Conservation (phyloP, 768 basidiomycete genomes). For the Royoungia palumana region DNA sequence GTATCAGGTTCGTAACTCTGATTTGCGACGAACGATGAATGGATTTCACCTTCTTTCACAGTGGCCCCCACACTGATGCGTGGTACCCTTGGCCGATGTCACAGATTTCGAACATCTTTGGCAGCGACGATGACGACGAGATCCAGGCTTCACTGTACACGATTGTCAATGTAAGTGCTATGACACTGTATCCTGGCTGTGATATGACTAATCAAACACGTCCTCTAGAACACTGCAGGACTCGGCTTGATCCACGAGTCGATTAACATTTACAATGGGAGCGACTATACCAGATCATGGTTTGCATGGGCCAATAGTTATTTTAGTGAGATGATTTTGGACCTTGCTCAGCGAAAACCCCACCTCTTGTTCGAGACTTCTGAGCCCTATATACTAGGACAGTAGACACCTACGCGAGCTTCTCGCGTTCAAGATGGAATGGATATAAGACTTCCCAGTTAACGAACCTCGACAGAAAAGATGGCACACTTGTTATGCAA, state of each 20-base stretch:
- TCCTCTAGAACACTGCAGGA: constrained; percentile 66
- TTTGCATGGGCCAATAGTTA: constrained; percentile 85
- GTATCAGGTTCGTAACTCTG: constrained; percentile 55
- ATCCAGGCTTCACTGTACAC: constrained; percentile 60
- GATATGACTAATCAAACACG: constrained; percentile 1
- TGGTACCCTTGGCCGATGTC: constrained; percentile 87
- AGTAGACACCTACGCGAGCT: constrained; percentile 21
- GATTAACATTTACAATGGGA: constrained; percentile 54
- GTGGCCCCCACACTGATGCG: constrained; percentile 71
- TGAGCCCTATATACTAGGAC: constrained; percentile 55
- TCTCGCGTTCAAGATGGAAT: too few species aligned
- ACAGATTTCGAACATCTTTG: constrained; percentile 69
- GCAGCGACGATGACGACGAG: constrained; percentile 68
- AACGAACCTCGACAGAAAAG: too few species aligned
- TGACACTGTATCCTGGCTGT: neutral
- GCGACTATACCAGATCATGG: constrained; percentile 67
- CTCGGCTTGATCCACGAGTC: constrained; percentile 81
- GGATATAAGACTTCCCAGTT: too few species aligned
- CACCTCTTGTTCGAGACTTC: constrained; percentile 56
- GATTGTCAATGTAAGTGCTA: constrained; percentile 59
- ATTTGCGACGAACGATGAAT: neutral
- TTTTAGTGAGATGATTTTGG: constrained; percentile 79
- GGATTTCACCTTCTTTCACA: constrained; percentile 22
- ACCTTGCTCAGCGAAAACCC: constrained; percentile 72
- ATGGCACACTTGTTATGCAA: too few species aligned